These are phyloP conservation scores for Mortierella sp. DNA, from an alignment of 371 early-diverging fungal species.

Conservation along the genomic window DNA sequence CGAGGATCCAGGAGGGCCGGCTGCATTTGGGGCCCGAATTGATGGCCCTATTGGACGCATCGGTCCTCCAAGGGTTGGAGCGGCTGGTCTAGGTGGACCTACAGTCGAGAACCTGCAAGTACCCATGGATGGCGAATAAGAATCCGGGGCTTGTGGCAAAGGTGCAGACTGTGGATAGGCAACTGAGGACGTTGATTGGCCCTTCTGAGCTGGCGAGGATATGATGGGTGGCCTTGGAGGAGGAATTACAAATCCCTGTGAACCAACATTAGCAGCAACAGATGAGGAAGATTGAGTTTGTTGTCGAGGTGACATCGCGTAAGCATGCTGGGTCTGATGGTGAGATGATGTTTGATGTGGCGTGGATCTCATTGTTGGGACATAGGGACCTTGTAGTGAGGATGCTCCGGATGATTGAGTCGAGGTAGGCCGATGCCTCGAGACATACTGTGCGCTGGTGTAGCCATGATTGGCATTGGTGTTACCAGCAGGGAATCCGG, in stretches of 20 bases:
- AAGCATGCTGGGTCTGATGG: conserved; percentile 13
- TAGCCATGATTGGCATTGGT: conserved; percentile 53
- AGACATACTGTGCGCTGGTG: conserved; percentile 55
- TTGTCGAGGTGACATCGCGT: conserved; percentile 22
- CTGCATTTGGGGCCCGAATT: conserved; percentile 20
- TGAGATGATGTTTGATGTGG: conserved; percentile 14
- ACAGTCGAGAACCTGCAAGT: conserved; percentile 27
- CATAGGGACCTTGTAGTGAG: conserved; percentile 30
- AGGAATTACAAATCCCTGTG: conserved; percentile 36
- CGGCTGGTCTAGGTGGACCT: conserved; percentile 32
- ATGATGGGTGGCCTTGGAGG: conserved; percentile 32
- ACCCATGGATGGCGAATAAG: conserved; percentile 22
- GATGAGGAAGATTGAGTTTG: conserved; percentile 18
- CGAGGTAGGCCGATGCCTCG: conserved; percentile 44
- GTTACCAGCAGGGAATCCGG: conserved; percentile 18
- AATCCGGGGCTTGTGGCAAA: conserved; percentile 16
- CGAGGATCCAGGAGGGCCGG: conserved; percentile 27
- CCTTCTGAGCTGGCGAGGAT: conserved; percentile 22
- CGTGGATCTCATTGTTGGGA: conserved; percentile 31
- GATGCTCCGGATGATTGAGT: conserved; percentile 23
- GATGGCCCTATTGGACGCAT: conserved; percentile 29
- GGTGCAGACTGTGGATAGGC: conserved; percentile 23
- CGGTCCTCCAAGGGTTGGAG: conserved; percentile 28
- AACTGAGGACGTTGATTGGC: conserved; percentile 18
- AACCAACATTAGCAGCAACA: conserved; percentile 3